phyloP scores from a whole-genome alignment of 768 basidiomycete species.

The Podaxis sp. region DNA sequence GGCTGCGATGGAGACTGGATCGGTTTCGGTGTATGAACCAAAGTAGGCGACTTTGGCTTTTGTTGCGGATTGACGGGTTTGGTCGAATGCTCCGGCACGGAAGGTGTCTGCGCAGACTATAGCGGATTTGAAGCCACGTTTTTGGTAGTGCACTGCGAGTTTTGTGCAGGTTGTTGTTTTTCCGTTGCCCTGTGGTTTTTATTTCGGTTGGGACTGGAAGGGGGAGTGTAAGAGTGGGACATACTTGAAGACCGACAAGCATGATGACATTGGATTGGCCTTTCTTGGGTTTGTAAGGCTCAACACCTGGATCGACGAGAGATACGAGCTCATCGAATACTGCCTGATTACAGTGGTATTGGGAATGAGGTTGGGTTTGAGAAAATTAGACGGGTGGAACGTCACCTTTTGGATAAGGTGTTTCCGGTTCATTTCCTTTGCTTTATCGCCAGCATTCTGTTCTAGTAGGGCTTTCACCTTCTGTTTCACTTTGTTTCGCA shows the following conservation, averaged over 20 bases:
- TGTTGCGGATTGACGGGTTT: constrained; percentile 97
- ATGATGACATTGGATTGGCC: constrained; percentile 93
- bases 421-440: constrained; percentile 80
- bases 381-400: neutral
- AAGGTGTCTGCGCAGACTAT: constrained; percentile 99
- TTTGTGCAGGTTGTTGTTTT: constrained; percentile 99
- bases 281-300: constrained; percentile 96
- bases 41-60: constrained; percentile 99
- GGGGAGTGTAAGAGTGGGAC: constrained; percentile 18
- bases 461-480: constrained; percentile 87
- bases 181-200: constrained; percentile 77
- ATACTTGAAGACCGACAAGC: constrained; percentile 94
- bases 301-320: constrained; percentile 92
- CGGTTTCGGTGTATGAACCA: constrained; percentile 98
- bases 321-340: constrained; percentile 96
- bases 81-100: constrained; percentile 98
- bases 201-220: neutral
- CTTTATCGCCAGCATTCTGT: constrained; percentile 58
- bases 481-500: constrained; percentile 87
- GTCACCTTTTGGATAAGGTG: constrained; percentile 88
- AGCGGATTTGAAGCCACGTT: constrained; percentile 93
- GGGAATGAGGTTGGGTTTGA: neutral
- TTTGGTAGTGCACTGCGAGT: constrained; percentile 95
- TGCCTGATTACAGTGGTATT: constrained; percentile 48
- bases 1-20: constrained; percentile 92